Conservation (phyloP, 139 green algal genomes). For the Trebouxia sp. region DNA sequence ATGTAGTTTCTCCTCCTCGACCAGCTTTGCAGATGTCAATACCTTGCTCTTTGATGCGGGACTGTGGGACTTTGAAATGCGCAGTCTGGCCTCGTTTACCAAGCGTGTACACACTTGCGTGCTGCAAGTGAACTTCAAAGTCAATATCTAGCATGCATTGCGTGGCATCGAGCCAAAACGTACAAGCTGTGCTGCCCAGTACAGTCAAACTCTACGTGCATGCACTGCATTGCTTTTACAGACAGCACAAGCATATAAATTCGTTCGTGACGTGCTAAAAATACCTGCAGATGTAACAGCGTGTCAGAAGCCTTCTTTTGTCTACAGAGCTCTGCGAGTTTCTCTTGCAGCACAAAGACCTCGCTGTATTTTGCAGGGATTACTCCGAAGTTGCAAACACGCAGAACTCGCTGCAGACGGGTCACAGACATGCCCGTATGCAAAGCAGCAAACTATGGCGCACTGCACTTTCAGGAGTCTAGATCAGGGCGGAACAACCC, state of each 20-base stretch:
- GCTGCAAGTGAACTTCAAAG: slow-evolving; percentile 48
- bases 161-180: background rate
- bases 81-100: slow-evolving; percentile 73
- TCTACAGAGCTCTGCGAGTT: slow-evolving; percentile 17
- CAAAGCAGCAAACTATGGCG: background rate
- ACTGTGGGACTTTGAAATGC: slow-evolving; percentile 56
- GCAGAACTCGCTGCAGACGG: background rate
- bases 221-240: no score
- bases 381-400: background rate
- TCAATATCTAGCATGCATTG: background rate
- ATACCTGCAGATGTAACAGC: slow-evolving; percentile 15
- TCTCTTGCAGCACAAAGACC: background rate
- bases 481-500: no score
- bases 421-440: slow-evolving; percentile 19
- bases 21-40: slow-evolving; percentile 45
- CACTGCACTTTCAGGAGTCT: no score
- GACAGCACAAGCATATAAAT: background rate
- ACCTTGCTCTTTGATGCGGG: slow-evolving; percentile 30
- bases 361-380: background rate
- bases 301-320: background rate
- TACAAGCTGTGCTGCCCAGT: background rate
- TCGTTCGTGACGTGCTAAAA: background rate
- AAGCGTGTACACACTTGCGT: slow-evolving; percentile 80
- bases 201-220: background rate
- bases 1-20: slow-evolving; percentile 87